Base-by-base conservation (phyloP, 2,329 filamentous ascomycete species). In the Colletotrichum paranaense region DNA sequence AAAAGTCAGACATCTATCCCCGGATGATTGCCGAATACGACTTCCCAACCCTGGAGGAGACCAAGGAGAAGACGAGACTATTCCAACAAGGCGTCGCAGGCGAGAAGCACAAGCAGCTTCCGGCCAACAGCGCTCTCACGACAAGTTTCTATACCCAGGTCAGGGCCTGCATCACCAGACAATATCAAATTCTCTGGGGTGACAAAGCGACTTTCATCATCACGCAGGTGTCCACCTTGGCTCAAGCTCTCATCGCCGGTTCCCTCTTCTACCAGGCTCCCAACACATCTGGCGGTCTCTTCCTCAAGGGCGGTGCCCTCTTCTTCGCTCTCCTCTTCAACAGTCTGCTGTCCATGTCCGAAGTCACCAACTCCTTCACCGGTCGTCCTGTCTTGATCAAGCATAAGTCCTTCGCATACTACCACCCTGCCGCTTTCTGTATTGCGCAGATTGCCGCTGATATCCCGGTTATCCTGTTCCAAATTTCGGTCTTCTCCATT, bases 191-290 rank as follows among this genome's bases (percentile, higher is more conserved):
- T 32, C 77, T 93, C 1, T 89, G 87, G 85, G 91, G 91, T 53
- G 91, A 93, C 79, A 92, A 91, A 76, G 84, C 88, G 0, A 91
- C 90, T 0, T 89, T 92, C 52, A 76, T 91, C 74, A 90, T 92
- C 81, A 92, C 91, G 78, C 90, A 92, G 76, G 80, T 85, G 5
- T 86, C 87, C 0, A 91, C 88, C 1, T 77, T 93, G 8, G 76
- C 86, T 0, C 89, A 92, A 76, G 90, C 91, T 0, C 80, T 94
- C 5, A 88, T 93, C 70, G 85, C 88, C 1, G 92, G 91, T 7
- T 93, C 91, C 0, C 84, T 93, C 4, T 94, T 94, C 81, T 94
- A 93, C 81, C 86, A 91, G 68, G 88, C 91, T 0, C 87, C 91
- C 0, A 72, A 82, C 28, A 89, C 87, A 62, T 89, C 90, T 0